These are phyloP conservation scores for Carex cristatella DNA, from an alignment of 176 grass and related monocot genomes.

Conservation along the genomic window DNA sequence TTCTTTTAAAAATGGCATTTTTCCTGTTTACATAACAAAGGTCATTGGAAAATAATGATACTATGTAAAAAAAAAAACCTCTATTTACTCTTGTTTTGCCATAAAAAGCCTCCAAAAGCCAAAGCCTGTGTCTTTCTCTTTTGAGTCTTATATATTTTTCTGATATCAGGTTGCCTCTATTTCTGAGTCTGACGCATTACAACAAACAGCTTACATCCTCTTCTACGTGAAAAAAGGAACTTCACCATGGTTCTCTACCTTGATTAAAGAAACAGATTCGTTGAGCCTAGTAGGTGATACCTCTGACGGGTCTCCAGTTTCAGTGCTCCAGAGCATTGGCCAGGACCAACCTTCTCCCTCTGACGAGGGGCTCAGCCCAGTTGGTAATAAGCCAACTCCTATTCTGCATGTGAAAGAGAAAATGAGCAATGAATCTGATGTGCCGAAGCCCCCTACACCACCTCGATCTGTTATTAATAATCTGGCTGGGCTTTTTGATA, in stretches of 20 bases:
- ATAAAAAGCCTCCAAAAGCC: background rate
- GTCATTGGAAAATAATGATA: background rate
- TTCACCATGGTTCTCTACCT: constrained; percentile 74
- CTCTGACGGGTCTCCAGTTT: constrained; percentile 49
- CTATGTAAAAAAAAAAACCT: background rate
- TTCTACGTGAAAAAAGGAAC: constrained; percentile 76
- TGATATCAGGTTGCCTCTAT: constrained; percentile 55
- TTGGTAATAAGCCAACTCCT: background rate
- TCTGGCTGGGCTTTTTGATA: constrained; percentile 19
- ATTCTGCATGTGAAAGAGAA: constrained; percentile 11
- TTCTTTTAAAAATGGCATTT: background rate
- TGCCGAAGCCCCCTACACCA: background rate
- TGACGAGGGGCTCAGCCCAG: constrained; percentile 14
- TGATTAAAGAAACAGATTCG: constrained; percentile 40
- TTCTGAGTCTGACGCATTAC: constrained; percentile 36
- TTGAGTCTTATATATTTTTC: background rate
- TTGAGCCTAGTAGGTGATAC: background rate
- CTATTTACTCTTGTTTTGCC: background rate
- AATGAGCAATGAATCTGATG: background rate
- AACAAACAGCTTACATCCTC: constrained; percentile 74
- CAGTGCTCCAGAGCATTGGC: constrained; percentile 53
- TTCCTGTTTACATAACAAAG: background rate
- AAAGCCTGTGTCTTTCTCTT: constrained; percentile 12
- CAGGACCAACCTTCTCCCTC: constrained; percentile 27
- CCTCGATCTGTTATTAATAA: constrained; percentile 1